A percentile compares a stretch with the other conserved stretches of the same genome.
Evolutionary conservation across 306 rosid genomes (phyloP).

Genomic region (Vigna radiata): DNA sequence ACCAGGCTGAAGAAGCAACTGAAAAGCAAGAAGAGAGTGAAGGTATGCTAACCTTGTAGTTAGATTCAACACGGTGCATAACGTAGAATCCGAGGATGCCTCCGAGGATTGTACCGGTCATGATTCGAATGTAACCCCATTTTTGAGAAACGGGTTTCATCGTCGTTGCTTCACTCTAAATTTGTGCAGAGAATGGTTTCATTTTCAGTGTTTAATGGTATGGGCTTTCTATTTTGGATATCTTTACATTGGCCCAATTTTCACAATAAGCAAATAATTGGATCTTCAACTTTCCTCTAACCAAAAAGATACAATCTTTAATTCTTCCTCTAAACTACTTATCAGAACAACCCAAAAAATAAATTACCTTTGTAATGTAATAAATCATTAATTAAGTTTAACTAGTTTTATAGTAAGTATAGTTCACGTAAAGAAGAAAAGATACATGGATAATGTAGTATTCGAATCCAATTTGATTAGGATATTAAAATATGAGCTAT

Average conservation of each 20-base stretch:
- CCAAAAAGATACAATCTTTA: no score
- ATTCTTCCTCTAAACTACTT: no score
- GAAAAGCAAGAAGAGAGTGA: slow-evolving; percentile 10
- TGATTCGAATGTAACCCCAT: slow-evolving; percentile 84
- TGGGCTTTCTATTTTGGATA: background rate
- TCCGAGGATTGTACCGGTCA: slow-evolving; percentile 72
- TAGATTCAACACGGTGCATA: slow-evolving; percentile 74
- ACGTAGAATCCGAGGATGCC: slow-evolving; percentile 88
- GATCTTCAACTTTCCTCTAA: background rate
- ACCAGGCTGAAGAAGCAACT: background rate
- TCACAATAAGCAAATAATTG: background rate
- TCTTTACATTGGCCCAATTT: background rate
- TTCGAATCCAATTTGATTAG: no score
- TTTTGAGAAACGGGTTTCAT: slow-evolving; percentile 51
- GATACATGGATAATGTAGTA: no score
- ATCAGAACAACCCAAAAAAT: no score
- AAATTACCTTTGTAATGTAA: no score
- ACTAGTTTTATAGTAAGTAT: no score
- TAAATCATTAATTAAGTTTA: no score
- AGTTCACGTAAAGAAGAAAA: no score
- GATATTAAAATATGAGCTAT: no score
- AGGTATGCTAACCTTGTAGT: slow-evolving; percentile 66
- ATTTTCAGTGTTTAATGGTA: background rate
- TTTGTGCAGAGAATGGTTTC: background rate
- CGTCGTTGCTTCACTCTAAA: background rate